These are phyloP conservation scores for Clitocybe nebularis DNA, from an alignment of 1,284 basidiomycete genomes.

Conservation along the genomic window DNA sequence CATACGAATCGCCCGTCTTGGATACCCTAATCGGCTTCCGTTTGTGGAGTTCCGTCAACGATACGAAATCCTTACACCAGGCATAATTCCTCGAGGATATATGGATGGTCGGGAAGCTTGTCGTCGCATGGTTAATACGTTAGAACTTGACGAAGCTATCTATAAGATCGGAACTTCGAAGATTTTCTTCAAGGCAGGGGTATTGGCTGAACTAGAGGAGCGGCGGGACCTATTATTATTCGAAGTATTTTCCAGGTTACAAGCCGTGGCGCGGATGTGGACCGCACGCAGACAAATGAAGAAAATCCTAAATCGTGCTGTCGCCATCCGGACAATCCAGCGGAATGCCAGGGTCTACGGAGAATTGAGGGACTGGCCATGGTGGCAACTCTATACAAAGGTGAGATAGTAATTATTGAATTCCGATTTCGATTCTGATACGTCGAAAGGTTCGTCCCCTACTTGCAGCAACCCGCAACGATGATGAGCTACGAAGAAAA, in stretches of 20 bases:
- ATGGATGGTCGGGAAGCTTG: slow-evolving; percentile 97
- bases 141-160: slow-evolving; percentile 82
- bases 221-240: slow-evolving; percentile 83
- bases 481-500: slow-evolving; percentile 89
- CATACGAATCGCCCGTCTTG: slow-evolving; percentile 95
- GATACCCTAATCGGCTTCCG: slow-evolving; percentile 95
- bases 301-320: slow-evolving; percentile 92
- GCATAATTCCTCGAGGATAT: slow-evolving; percentile 88
- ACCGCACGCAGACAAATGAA: slow-evolving; percentile 88
- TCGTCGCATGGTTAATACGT: slow-evolving; percentile 86
- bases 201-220: slow-evolving; percentile 97
- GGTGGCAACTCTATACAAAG: slow-evolving; percentile 99
- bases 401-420: slow-evolving; percentile 29
- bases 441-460: slow-evolving; percentile 82
- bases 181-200: slow-evolving; percentile 99
- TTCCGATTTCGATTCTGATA: too few relatives aligned
- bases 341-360: slow-evolving; percentile 91
- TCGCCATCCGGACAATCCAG: slow-evolving; percentile 91
- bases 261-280: slow-evolving; percentile 84
- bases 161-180: slow-evolving; percentile 96
- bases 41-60: slow-evolving; percentile 98
- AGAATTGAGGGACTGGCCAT: slow-evolving; percentile 91
- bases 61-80: slow-evolving; percentile 94
- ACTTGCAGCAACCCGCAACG: slow-evolving; percentile 87
- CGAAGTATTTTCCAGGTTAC: slow-evolving; percentile 87